A percentile compares a stretch with the other conserved stretches of the same genome.
These are phyloP conservation scores for Lignosus rhinocerotis DNA, from an alignment of 1,284 basidiomycete species.

Conservation along the genomic window DNA sequence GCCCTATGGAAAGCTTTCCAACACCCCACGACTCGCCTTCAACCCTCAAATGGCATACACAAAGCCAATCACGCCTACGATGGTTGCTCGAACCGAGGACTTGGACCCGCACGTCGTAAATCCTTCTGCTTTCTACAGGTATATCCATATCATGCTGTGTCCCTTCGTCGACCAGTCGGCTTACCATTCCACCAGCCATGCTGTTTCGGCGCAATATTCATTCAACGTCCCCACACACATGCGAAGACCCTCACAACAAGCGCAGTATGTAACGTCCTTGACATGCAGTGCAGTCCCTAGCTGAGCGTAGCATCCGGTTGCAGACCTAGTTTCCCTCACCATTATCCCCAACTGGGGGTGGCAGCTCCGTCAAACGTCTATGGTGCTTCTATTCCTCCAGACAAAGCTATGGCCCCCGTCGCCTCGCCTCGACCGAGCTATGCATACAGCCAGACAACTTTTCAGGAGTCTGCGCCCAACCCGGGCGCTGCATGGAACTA, in stretches of 20 bases:
- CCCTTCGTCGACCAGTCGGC: neutral
- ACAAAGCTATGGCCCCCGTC: neutral
- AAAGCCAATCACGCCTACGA: conserved; percentile 15
- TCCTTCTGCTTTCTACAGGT: conserved; percentile 60
- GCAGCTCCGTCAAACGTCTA: neutral
- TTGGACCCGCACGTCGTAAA: conserved; percentile 25
- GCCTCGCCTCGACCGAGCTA: conserved; percentile 19
- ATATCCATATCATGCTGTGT: neutral
- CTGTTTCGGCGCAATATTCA: conserved; percentile 27
- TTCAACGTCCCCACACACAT: conserved; percentile 15
- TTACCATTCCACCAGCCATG: conserved; percentile 16
- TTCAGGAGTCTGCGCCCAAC: conserved; percentile 1
- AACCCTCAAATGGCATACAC: conserved; percentile 51
- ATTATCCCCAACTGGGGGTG: neutral
- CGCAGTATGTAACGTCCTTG: conserved; percentile 1
- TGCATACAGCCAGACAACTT: conserved; percentile 14
- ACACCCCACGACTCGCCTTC: conserved; percentile 31
- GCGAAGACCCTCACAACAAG: conserved; percentile 7
- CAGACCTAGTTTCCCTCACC: neutral
- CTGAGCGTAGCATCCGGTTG: neutral
- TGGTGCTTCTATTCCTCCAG: neutral
- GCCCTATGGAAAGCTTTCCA: conserved; percentile 8
- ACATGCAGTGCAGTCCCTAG: no score
- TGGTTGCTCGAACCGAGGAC: conserved; percentile 11
- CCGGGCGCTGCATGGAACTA: neutral